Evolutionary conservation across 2,329 filamentous ascomycete genomes (phyloP).

Genomic region (Calycina herbarum): DNA sequence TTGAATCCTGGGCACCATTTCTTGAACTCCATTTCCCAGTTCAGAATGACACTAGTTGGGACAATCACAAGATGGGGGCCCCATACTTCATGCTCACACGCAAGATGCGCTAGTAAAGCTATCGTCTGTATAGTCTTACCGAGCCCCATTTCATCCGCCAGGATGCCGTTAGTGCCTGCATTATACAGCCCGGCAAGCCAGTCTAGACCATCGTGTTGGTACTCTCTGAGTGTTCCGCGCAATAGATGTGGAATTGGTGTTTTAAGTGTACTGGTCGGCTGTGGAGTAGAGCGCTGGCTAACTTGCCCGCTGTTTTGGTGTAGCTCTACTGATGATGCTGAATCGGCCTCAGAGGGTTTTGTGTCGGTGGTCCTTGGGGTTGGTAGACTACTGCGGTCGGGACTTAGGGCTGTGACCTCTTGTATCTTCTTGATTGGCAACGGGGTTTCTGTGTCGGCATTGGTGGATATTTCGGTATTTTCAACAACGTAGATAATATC

Average conservation of each 20-base stretch:
- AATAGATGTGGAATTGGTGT: conserved; percentile 80
- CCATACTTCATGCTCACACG: conserved; percentile 88
- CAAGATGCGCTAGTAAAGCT: conserved; percentile 85
- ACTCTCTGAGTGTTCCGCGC: conserved; percentile 86
- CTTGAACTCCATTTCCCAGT: conserved; percentile 99
- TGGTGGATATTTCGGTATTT: conserved; percentile 5
- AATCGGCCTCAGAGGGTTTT: conserved; percentile 37
- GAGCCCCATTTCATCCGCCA: conserved; percentile 97
- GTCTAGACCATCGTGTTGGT: conserved; percentile 95
- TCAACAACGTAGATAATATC: conserved; percentile 22
- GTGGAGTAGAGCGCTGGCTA: conserved; percentile 43
- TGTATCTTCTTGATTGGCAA: conserved; percentile 16
- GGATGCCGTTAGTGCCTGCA: conserved; percentile 90
- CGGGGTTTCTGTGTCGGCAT: neutral
- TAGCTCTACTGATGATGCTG: conserved; percentile 38
- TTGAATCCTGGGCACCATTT: conserved; percentile 99
- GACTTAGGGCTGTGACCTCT: conserved; percentile 31
- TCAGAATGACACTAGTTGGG: conserved; percentile 96
- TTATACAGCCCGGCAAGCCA: conserved; percentile 94
- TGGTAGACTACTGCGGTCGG: conserved; percentile 39
- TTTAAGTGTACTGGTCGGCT: conserved; percentile 46
- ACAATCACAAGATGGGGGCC: conserved; percentile 95
- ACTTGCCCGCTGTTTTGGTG: conserved; percentile 34
- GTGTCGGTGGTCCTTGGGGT: conserved; percentile 40
- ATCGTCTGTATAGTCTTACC: conserved; percentile 99